phyloP scores from a whole-genome alignment of 768 basidiomycete species.

The Lactarius indigo region DNA sequence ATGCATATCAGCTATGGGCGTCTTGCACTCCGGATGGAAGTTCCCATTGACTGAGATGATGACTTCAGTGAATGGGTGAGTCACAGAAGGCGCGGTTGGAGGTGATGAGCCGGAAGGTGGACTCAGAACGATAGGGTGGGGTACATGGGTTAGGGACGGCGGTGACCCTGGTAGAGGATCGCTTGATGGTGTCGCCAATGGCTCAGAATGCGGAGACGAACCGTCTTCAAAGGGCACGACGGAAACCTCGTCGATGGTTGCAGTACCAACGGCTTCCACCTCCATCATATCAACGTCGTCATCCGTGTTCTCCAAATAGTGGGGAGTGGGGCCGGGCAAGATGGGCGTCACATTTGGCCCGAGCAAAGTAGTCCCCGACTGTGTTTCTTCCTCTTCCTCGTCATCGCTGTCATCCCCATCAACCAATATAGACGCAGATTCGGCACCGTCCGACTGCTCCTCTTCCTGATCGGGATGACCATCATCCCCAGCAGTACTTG shows the following conservation, averaged over 20 bases:
- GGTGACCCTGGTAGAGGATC: conserved; percentile 14
- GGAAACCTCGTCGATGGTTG: conserved; percentile 6
- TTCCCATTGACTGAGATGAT: conserved; percentile 10
- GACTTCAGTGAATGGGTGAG: conserved; percentile 7
- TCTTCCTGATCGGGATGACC: conserved; percentile 20
- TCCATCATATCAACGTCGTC: conserved; percentile 18
- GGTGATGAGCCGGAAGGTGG: not conserved
- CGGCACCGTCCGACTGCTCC: conserved; percentile 30
- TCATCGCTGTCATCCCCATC: conserved; percentile 36
- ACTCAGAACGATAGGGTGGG: conserved; percentile 12
- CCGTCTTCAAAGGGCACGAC: conserved; percentile 7
- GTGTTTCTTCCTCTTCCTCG: conserved; percentile 36
- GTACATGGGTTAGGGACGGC: not conserved
- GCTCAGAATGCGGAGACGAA: conserved; percentile 15
- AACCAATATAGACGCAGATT: not conserved
- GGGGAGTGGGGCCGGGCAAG: not conserved
- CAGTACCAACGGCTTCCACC: conserved; percentile 1
- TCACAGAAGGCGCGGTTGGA: conserved; percentile 3
- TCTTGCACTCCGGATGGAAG: conserved; percentile 8
- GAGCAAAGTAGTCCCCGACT: conserved; percentile 12
- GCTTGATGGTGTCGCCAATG: conserved; percentile 18
- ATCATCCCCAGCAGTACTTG: conserved; percentile 25
- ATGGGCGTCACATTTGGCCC: conserved; percentile 4
- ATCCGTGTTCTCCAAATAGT: conserved; percentile 15
- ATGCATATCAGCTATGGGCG: conserved; percentile 3